phyloP scores from a whole-genome alignment of 768 basidiomycete genomes.

The Tremella fuciformis region DNA sequence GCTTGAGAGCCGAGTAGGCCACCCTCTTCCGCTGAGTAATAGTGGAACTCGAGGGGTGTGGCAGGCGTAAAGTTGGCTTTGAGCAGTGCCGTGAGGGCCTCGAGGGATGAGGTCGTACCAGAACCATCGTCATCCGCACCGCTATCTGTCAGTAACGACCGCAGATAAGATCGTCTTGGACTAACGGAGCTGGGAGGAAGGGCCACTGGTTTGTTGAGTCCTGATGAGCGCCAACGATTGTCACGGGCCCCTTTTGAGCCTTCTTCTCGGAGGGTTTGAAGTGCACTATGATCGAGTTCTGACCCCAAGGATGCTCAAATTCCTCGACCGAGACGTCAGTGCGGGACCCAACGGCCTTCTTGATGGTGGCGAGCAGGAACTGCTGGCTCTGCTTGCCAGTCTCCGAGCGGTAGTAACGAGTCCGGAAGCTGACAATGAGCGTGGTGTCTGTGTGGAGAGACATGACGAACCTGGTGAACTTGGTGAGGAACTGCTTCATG shows the following conservation, averaged over 20 bases:
- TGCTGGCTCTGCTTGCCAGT: constrained; percentile 52
- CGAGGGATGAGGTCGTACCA: constrained; percentile 50
- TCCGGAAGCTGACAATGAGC: constrained; percentile 41
- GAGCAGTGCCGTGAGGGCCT: constrained; percentile 49
- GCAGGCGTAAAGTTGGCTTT: constrained; percentile 46
- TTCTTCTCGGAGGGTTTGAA: constrained; percentile 58
- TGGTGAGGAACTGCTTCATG: constrained; percentile 41
- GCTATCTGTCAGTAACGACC: constrained; percentile 2
- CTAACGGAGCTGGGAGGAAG: constrained; percentile 53
- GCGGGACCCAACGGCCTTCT: constrained; percentile 34
- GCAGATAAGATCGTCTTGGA: background rate
- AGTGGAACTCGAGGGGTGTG: constrained; percentile 53
- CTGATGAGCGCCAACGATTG: constrained; percentile 52
- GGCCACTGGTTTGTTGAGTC: constrained; percentile 55
- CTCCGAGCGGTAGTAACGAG: constrained; percentile 53
- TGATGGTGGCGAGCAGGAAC: constrained; percentile 50
- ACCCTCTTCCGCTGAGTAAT: constrained; percentile 54
- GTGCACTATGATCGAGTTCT: constrained; percentile 59
- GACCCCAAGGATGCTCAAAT: constrained; percentile 62
- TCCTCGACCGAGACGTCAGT: constrained; percentile 59
- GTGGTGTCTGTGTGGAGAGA: background rate
- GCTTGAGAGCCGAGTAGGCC: constrained; percentile 73
- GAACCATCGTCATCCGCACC: constrained; percentile 55
- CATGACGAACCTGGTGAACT: constrained; percentile 35
- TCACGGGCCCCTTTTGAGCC: constrained; percentile 57